Conservation (phyloP, 2,329 filamentous ascomycete genomes). For the Fusarium coicis region DNA sequence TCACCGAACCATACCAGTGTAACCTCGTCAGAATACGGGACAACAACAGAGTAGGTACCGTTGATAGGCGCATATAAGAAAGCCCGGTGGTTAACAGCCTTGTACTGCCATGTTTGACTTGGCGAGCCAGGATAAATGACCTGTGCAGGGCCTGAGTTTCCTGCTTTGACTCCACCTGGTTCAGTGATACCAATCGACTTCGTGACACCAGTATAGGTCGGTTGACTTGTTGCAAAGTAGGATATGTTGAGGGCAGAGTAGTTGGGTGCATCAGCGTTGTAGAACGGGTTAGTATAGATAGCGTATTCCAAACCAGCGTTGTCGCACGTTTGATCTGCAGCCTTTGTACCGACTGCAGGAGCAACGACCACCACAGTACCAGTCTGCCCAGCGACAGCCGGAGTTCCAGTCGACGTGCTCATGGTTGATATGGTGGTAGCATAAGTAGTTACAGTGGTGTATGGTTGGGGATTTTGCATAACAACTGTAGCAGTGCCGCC, state of each 20-base stretch:
- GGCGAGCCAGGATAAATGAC: background rate
- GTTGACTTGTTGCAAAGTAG: background rate
- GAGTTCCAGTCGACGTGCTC: background rate
- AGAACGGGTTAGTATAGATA: background rate
- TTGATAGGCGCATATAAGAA: background rate
- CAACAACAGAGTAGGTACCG: conserved; percentile 1
- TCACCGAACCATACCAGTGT: background rate
- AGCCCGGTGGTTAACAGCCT: background rate
- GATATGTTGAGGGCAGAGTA: background rate
- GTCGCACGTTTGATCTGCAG: background rate
- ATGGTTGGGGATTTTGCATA: background rate
- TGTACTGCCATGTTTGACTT: conserved; percentile 5
- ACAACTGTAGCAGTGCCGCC: background rate
- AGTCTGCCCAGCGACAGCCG: background rate
- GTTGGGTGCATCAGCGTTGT: background rate
- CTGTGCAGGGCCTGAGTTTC: background rate
- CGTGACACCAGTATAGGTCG: background rate
- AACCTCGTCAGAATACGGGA: background rate
- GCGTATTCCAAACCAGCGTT: conserved; percentile 2
- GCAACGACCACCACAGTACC: background rate
- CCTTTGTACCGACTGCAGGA: background rate
- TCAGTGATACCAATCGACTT: background rate
- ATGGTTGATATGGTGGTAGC: background rate
- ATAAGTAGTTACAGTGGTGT: background rate
- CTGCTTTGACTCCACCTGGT: background rate